Conservation (phyloP, 345 rosid genomes). For the Turnera subulata region DNA sequence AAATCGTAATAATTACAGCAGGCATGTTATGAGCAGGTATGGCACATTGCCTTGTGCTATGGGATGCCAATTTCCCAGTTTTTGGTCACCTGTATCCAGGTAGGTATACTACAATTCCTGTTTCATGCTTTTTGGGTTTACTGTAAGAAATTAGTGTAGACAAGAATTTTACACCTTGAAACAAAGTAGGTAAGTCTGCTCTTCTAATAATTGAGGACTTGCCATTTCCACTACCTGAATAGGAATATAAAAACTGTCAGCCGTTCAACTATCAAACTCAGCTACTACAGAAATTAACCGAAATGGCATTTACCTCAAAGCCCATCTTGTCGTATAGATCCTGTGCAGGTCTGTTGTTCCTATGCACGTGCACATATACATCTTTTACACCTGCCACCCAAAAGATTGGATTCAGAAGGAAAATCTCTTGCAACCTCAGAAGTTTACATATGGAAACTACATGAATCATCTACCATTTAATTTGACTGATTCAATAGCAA, state of each 20-base stretch:
- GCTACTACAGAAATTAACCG: constrained; percentile 4
- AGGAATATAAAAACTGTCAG: constrained; percentile 11
- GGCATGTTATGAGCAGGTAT: no score
- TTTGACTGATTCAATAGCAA: constrained; percentile 60
- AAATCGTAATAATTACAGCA: no score
- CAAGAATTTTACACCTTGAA: constrained; percentile 24
- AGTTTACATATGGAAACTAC: constrained; percentile 1
- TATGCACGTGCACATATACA: constrained; percentile 72
- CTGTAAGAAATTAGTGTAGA: not conserved
- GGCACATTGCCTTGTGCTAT: no score
- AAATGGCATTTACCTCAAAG: constrained; percentile 54
- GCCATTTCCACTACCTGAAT: constrained; percentile 63
- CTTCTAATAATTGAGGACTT: constrained; percentile 35
- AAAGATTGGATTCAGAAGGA: constrained; percentile 13
- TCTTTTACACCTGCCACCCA: constrained; percentile 49
- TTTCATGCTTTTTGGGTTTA: constrained; percentile 5
- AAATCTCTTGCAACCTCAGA: not conserved
- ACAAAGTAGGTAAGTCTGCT: constrained; percentile 61
- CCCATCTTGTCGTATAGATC: constrained; percentile 59
- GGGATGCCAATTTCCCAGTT: no score
- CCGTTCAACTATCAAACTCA: not conserved
- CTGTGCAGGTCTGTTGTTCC: constrained; percentile 58
- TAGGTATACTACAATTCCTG: not conserved
- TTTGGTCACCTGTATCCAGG: no score
- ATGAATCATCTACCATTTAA: constrained; percentile 40